These are phyloP conservation scores for Daedalea quercina DNA, from an alignment of 768 basidiomycete genomes.

Conservation along the genomic window DNA sequence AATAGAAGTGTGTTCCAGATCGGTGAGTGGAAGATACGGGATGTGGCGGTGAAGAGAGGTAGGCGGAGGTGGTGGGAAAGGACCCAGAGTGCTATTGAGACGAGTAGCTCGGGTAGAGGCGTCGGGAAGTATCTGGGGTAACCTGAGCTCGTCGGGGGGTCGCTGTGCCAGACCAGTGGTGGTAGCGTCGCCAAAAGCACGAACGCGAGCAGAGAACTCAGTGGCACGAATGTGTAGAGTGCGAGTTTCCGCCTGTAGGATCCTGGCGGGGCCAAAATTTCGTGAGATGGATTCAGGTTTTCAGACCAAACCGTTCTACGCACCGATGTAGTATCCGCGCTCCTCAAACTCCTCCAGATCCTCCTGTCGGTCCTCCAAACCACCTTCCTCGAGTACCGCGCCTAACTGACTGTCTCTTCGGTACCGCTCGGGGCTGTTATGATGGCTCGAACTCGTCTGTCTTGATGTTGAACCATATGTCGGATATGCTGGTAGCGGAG, in stretches of 20 bases:
- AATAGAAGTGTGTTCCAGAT: conserved; percentile 29
- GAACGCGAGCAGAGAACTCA: conserved; percentile 43
- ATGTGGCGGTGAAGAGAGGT: conserved; percentile 35
- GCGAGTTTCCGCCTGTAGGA: conserved; percentile 51
- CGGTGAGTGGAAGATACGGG: conserved; percentile 25
- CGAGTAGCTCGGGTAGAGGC: conserved; percentile 59
- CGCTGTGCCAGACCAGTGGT: conserved; percentile 37
- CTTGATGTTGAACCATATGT: conserved; percentile 4
- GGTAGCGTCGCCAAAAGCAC: conserved; percentile 45
- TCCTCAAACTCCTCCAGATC: conserved; percentile 38
- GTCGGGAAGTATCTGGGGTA: conserved; percentile 48
- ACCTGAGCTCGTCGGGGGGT: conserved; percentile 24
- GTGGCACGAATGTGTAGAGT: conserved; percentile 56
- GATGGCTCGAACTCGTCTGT: conserved; percentile 9
- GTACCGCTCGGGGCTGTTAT: conserved; percentile 19
- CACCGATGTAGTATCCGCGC: conserved; percentile 45
- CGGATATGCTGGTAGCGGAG: neutral
- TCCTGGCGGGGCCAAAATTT: conserved; percentile 31
- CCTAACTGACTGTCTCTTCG: conserved; percentile 20
- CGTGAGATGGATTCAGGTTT: neutral
- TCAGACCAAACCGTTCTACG: conserved; percentile 13
- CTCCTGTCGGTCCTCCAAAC: conserved; percentile 29
- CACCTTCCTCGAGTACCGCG: conserved; percentile 23
- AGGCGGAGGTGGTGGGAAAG: conserved; percentile 47
- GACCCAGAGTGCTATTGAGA: conserved; percentile 56